These are phyloP conservation scores for Pachysandra terminalis DNA, from an alignment of 164 flowering plant species.

Conservation along the genomic window DNA sequence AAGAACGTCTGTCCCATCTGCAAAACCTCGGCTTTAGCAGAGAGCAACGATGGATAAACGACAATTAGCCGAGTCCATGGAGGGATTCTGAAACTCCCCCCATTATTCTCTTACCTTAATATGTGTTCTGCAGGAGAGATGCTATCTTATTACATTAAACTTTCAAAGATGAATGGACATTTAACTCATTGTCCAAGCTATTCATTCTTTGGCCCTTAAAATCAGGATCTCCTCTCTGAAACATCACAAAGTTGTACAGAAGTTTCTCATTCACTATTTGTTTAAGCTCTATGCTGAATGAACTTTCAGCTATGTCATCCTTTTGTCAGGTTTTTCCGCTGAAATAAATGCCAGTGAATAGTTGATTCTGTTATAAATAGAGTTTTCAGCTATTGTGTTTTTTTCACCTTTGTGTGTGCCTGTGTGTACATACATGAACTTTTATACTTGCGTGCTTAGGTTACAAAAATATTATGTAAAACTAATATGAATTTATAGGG, in stretches of 20 bases:
- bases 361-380: too few relatives aligned
- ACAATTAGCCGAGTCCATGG: background rate
- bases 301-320: background rate
- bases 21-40: constrained; percentile 59
- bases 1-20: constrained; percentile 92
- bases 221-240: constrained; percentile 3
- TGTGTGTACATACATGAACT: too few relatives aligned
- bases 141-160: background rate
- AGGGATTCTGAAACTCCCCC: background rate
- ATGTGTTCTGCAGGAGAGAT: constrained; percentile 14
- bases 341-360: too few relatives aligned
- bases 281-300: constrained; percentile 2
- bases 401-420: too few relatives aligned
- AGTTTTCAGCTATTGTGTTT: too few relatives aligned
- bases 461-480: too few relatives aligned
- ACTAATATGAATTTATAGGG: too few relatives aligned
- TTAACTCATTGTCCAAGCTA: constrained; percentile 6
- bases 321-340: too few relatives aligned
- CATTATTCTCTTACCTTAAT: constrained; percentile 5
- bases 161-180: too few relatives aligned
- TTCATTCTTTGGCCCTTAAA: constrained; percentile 19
- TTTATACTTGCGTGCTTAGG: too few relatives aligned
- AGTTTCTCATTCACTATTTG: constrained; percentile 5
- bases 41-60: constrained; percentile 17
- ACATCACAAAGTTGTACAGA: constrained; percentile 24